A percentile compares a stretch with the other conserved stretches of the same genome.
Evolutionary conservation across 306 rosid species (phyloP).

Genomic region (Aeschynomene evenia): DNA sequence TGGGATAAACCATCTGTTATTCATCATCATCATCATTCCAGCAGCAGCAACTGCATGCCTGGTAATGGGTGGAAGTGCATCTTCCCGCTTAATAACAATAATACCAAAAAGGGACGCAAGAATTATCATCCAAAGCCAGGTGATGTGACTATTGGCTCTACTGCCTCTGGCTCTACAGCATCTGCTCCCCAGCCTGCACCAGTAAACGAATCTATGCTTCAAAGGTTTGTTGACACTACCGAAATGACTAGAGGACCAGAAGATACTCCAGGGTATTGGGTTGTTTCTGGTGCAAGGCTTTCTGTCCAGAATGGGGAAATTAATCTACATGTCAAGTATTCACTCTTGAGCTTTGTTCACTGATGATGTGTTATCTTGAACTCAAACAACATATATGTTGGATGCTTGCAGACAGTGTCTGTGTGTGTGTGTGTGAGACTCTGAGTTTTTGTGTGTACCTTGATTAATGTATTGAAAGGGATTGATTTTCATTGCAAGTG

Average conservation of each 20-base stretch:
- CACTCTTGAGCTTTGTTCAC: slow-evolving; percentile 44
- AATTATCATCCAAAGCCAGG: slow-evolving; percentile 41
- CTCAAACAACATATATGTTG: no score
- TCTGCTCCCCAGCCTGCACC: slow-evolving; percentile 26
- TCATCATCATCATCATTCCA: neutral
- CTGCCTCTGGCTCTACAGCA: slow-evolving; percentile 32
- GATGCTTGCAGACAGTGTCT: no score
- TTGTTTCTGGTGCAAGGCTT: slow-evolving; percentile 72
- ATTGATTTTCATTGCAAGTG: no score
- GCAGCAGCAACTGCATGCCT: neutral
- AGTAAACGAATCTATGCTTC: slow-evolving; percentile 53
- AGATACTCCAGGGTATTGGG: slow-evolving; percentile 72
- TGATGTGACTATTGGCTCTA: slow-evolving; percentile 31
- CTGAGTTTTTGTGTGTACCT: no score
- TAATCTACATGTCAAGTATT: slow-evolving; percentile 60
- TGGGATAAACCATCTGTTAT: slow-evolving; percentile 35
- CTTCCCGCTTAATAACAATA: slow-evolving; percentile 2
- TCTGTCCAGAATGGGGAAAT: slow-evolving; percentile 61
- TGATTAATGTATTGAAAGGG: no score
- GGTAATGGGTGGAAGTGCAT: slow-evolving; percentile 15
- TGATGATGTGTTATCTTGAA: no score
- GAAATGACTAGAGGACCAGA: slow-evolving; percentile 73
- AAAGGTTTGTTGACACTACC: slow-evolving; percentile 58
- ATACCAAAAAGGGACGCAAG: slow-evolving; percentile 20
- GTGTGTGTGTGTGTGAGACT: no score